Evolutionary conservation across 495 filamentous ascomycete genomes (phyloP), one percentile per base, ranked within the genome.

Genomic region (Antarctomyces pellizariae): DNA sequence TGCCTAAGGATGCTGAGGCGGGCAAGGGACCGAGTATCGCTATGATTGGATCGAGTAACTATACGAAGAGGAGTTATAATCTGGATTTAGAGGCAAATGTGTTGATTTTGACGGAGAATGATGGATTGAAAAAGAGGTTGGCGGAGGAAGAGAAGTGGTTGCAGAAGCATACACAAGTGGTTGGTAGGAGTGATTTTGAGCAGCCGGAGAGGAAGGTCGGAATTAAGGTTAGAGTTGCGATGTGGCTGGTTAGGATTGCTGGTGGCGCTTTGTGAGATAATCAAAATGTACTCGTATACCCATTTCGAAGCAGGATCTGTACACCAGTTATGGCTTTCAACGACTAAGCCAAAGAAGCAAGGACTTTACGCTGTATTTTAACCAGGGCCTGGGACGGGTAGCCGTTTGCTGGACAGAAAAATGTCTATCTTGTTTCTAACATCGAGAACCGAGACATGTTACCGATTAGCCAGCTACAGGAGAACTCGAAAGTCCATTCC

Each of bases 1-100:
- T 93, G 7, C 69, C 70, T 0, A 43, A 48, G 6, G 46, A 53
- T 25, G 35, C 35, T 11, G 39, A 46, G 23, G n/a, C n/a, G n/a
- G n/a, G n/a, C n/a, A 39, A 53, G 12, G 48, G 55, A 9, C 80
- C 84, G 2, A 74, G 72, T 26, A 60, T 92, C 13, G 83, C 67
- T 13, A 53, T 93, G 2, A 65, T 99, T 3, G 86, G 86, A 0
- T 83, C 73, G 38, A 84, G 75, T 22, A 99, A 99, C 44, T 99
- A 93, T 48, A 99, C 86, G 0, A 83, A 86, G 43, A 57, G 86
- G 17, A 86, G 76, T 41, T 92, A 95, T 42, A 67, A 67, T 23
- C 60, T 95, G 18, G 86, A 99, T 49, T 53, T 99, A 5, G 86
- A 99, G 45, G 68, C 70, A 0, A 82, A 84, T 13, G 71, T 71